These are phyloP conservation scores for Paspalum notatum DNA, from an alignment of 176 grass and related monocot genomes.

Conservation along the genomic window DNA sequence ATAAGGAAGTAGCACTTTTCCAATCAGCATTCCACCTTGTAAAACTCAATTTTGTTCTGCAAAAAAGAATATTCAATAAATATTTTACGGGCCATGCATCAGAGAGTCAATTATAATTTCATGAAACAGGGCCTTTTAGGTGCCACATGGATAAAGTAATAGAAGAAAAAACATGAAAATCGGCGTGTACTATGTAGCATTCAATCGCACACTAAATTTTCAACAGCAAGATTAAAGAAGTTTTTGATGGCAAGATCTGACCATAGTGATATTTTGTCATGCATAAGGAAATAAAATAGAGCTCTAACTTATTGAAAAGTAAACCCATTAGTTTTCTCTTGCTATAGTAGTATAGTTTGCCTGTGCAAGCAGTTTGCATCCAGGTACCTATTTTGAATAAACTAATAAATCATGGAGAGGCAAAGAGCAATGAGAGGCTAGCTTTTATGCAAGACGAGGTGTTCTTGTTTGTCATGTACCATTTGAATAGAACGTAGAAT, in stretches of 20 bases:
- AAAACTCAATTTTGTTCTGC: slow-evolving; percentile 97
- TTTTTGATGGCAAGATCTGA: neutral
- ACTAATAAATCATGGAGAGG: neutral
- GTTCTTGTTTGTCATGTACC: neutral
- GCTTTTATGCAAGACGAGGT: slow-evolving; percentile 24
- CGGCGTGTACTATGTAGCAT: neutral
- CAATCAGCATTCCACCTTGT: slow-evolving; percentile 97
- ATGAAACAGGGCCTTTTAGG: neutral
- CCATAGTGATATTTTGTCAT: neutral
- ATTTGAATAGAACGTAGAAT: neutral
- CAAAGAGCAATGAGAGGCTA: neutral
- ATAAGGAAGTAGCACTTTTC: slow-evolving; percentile 85
- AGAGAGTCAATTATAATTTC: neutral
- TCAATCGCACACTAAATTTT: neutral
- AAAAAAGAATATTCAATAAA: neutral
- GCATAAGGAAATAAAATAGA: neutral
- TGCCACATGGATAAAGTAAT: neutral
- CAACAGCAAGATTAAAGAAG: no score
- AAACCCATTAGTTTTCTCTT: neutral
- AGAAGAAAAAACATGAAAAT: slow-evolving; percentile 12
- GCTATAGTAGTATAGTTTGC: neutral
- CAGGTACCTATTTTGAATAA: neutral
- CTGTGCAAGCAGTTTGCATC: neutral
- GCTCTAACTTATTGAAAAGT: neutral
- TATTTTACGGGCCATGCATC: neutral